Conservation (phyloP, 805 yeast genomes). For the Saccharomycopsis capsularis region DNA sequence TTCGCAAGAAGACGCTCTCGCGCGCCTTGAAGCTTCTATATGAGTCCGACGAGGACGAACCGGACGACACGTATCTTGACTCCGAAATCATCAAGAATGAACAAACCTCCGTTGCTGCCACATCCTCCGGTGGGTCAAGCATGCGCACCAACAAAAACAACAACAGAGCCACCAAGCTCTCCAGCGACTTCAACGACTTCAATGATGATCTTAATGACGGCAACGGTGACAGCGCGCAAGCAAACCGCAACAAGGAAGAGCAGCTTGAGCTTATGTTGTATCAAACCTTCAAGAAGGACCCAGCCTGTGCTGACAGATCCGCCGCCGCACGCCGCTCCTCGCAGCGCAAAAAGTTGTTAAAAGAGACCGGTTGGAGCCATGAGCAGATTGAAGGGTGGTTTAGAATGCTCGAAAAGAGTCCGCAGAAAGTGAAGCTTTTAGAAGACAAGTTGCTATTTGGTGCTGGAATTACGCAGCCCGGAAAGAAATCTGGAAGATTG, state of each 20-base stretch:
- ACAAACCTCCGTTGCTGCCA: constrained; percentile 27
- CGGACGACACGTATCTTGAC: constrained; percentile 59
- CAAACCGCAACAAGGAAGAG: constrained; percentile 31
- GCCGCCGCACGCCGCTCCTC: constrained; percentile 40
- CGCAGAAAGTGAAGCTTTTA: constrained; percentile 50
- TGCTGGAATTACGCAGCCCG: constrained; percentile 24
- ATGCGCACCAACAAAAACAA: constrained; percentile 21
- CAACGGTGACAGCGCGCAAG: constrained; percentile 14
- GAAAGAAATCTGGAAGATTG: constrained; percentile 1
- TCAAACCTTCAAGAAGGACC: constrained; percentile 45
- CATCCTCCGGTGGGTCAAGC: no score
- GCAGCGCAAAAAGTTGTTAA: constrained; percentile 44
- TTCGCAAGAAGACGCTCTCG: constrained; percentile 50
- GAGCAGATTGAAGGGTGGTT: constrained; percentile 96
- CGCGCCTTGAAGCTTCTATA: constrained; percentile 59
- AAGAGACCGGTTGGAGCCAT: constrained; percentile 64
- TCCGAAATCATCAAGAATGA: constrained; percentile 16
- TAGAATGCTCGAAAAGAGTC: constrained; percentile 60
- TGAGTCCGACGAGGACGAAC: constrained; percentile 77
- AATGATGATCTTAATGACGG: constrained; percentile 18
- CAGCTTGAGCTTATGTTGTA: constrained; percentile 51
- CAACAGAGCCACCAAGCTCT: constrained; percentile 20
- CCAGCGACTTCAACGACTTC: constrained; percentile 12
- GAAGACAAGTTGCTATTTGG: constrained; percentile 59
- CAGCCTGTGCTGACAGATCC: constrained; percentile 39